Evolutionary conservation across 192 early-diverging fungal species (phyloP).

Genomic region (Entomortierella lignicola): DNA sequence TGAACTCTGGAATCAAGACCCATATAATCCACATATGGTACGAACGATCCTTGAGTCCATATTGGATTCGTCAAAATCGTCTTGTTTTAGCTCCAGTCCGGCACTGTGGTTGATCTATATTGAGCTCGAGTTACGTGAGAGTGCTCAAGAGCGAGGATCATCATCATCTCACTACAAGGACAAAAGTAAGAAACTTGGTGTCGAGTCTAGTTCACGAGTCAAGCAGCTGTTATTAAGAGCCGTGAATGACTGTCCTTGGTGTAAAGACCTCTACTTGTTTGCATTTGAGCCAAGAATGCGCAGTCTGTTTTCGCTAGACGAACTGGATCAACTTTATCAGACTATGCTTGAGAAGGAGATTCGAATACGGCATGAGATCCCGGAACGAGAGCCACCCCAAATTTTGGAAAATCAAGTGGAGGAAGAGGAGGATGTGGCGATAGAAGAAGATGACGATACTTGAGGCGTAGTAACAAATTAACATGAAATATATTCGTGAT

Average conservation of each 20-base stretch:
- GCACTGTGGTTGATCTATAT: constrained; percentile 48
- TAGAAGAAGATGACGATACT: neutral
- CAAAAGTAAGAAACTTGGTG: neutral
- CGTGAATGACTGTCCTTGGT: constrained; percentile 47
- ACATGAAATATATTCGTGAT: neutral
- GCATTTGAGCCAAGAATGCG: constrained; percentile 44
- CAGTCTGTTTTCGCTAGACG: constrained; percentile 25
- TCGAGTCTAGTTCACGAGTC: constrained; percentile 12
- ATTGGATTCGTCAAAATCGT: constrained; percentile 24
- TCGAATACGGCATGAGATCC: constrained; percentile 33
- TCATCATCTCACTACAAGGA: neutral
- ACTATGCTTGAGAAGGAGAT: constrained; percentile 53
- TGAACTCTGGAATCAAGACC: constrained; percentile 50
- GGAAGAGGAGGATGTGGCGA: neutral
- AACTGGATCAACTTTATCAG: constrained; percentile 42
- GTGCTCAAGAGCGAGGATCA: constrained; percentile 3
- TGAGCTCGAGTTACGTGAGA: constrained; percentile 43
- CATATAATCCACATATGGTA: constrained; percentile 19
- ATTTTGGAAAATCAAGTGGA: neutral
- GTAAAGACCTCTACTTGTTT: constrained; percentile 45
- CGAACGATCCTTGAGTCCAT: constrained; percentile 38
- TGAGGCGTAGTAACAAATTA: neutral
- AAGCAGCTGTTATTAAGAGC: constrained; percentile 40
- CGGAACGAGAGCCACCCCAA: constrained; percentile 9
- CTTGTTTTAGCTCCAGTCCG: constrained; percentile 39